Conservation (phyloP, 805 yeast species). For the Yarrowia phangngaensis region DNA sequence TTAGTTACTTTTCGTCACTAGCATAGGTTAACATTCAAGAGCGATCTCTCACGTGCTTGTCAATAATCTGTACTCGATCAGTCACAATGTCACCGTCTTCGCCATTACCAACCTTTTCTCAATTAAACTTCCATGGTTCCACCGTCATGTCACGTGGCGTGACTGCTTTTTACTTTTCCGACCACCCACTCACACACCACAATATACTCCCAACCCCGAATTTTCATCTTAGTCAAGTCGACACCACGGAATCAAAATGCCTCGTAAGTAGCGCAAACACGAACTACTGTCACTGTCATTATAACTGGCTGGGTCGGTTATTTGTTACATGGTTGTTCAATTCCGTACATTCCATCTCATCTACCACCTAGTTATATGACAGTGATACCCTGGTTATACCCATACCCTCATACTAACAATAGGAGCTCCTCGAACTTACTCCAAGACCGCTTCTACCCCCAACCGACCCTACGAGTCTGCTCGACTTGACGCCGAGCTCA, state of each 20-base stretch:
- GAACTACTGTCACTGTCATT: slow-evolving; percentile 26
- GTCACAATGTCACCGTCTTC: too few relatives aligned
- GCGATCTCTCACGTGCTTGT: too few relatives aligned
- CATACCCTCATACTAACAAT: slow-evolving; percentile 28
- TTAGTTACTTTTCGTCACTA: too few relatives aligned
- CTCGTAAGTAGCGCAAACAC: slow-evolving; percentile 23
- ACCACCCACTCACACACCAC: neutral
- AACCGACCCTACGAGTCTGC: slow-evolving; percentile 99
- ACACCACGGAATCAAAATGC: slow-evolving; percentile 26
- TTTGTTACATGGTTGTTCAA: slow-evolving; percentile 26
- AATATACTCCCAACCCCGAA: slow-evolving; percentile 17
- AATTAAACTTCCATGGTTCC: too few relatives aligned
- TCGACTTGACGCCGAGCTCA: slow-evolving; percentile 98
- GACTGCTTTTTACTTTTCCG: slow-evolving; percentile 26
- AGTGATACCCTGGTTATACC: slow-evolving; percentile 5
- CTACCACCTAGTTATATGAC: neutral
- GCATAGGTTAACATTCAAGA: too few relatives aligned
- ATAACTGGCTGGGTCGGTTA: slow-evolving; percentile 25
- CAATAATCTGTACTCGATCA: too few relatives aligned
- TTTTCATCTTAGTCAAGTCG: slow-evolving; percentile 16
- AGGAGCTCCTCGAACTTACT: slow-evolving; percentile 99
- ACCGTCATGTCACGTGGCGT: slow-evolving; percentile 24
- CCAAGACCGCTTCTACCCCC: slow-evolving; percentile 99
- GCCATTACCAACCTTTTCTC: too few relatives aligned
- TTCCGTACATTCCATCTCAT: neutral